Evolutionary conservation across 1,139 yeast species (phyloP), one percentile per base, ranked within the genome.

Genomic region (Candida sanyaensis): DNA sequence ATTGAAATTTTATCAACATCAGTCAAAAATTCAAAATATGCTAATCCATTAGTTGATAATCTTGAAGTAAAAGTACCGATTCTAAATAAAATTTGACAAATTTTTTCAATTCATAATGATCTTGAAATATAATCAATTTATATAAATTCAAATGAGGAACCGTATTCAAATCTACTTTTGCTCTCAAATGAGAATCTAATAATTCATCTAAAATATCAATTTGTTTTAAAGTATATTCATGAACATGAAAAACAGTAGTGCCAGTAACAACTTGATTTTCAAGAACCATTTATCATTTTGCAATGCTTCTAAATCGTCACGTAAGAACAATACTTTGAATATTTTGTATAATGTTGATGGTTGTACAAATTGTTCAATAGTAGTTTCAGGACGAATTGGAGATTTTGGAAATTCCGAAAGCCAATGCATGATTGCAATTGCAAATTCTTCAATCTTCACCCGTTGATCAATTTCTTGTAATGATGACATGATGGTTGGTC

Each of bases 51-150:
- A 1, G 61, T 53, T 1, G 65, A 55, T 21, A 55, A 42, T 37
- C 49, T 57, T 5, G 70, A 63, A 1, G 64, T 57, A 12, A 50
- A 52, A 1, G 59, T 55, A 2, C 67, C 66, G 17, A 66, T 54
- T 13, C 46, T 44, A 17, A 64, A 44, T 2, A 66, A 41, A 4
- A 61, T 42, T 32, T 58, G 58, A 44, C 62, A 59, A 2, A 63
- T 43, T 6, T 50, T 6, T 44, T 41, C 11, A 64, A 50, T 29
- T 64, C 59, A 2, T 37, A 23, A 1, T 51, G 13, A 42, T 64
- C 63, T 6, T 55, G 52, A 29, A 53, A 50, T 3, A 64, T 21
- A 3, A 64, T 48, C 21, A 61, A 37, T 24, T 52, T 48, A 31
- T 50, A 50, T 23, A 59, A 52, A 37, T 53, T 52, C 7, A 59